These are phyloP conservation scores for Pythium grandisporangium DNA, from an alignment of 352 stramenopile genomes.

Conservation along the genomic window DNA sequence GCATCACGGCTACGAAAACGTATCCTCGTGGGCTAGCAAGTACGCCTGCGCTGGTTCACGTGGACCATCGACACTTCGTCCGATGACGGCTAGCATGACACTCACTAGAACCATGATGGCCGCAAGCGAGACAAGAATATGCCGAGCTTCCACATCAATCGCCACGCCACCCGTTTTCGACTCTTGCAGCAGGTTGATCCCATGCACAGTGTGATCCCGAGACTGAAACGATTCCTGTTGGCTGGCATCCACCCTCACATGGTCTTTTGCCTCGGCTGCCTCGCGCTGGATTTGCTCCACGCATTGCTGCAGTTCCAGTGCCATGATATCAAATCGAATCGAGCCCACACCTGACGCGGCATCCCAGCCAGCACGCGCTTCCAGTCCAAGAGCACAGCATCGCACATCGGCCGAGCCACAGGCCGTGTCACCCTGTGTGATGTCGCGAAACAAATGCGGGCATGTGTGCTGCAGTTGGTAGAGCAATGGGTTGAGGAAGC, in stretches of 20 bases:
- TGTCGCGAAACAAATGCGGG: conserved; percentile 61
- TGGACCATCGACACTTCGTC: no score
- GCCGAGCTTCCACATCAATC: conserved; percentile 2
- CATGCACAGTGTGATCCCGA: no score
- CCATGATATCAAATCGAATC: conserved; percentile 29
- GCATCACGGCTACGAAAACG: no score
- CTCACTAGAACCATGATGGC: conserved; percentile 1
- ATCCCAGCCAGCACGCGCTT: conserved; percentile 52
- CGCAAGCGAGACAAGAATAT: conserved; percentile 3
- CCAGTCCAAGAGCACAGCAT: conserved; percentile 42
- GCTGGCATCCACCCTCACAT: no score
- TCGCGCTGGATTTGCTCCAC: conserved; percentile 16
- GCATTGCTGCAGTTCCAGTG: conserved; percentile 29
- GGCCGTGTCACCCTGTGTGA: conserved; percentile 47
- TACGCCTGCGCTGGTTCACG: conserved; percentile 51
- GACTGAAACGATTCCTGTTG: no score
- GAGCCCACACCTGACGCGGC: conserved; percentile 55
- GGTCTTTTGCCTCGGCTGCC: neutral
- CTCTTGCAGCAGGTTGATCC: conserved; percentile 8
- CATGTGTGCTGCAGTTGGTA: conserved; percentile 51
- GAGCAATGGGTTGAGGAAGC: conserved; percentile 65
- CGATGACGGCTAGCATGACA: no score
- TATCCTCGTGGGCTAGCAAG: conserved; percentile 22
- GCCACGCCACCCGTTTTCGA: no score
- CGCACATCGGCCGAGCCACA: conserved; percentile 32